These are phyloP conservation scores for Perkinsus marinus DNA, from an alignment of 169 alveolate species.

Conservation along the genomic window DNA sequence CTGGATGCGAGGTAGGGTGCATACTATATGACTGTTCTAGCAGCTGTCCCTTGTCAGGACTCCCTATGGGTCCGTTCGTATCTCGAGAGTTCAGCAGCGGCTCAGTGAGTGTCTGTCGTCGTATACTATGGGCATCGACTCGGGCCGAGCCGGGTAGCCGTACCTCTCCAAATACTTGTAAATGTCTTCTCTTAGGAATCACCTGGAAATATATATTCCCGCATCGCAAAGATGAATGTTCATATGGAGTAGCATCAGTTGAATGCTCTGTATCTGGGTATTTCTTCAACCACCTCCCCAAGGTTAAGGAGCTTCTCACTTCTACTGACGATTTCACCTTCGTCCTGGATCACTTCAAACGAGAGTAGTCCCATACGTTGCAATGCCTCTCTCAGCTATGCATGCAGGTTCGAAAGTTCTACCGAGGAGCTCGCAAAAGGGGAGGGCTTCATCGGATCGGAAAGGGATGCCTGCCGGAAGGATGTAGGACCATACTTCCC, in stretches of 20 bases:
- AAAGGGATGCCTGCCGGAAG: background rate
- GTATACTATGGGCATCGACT: conserved; percentile 15
- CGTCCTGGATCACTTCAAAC: background rate
- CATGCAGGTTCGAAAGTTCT: background rate
- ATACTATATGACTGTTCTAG: background rate
- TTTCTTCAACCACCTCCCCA: conserved; percentile 24
- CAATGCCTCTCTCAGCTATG: background rate
- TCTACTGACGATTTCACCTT: background rate
- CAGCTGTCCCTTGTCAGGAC: background rate
- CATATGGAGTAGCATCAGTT: conserved; percentile 19
- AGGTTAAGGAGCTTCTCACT: background rate
- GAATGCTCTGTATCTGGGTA: conserved; percentile 30
- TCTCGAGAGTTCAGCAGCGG: conserved; percentile 31
- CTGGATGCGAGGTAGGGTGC: conserved; percentile 9
- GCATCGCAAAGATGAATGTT: background rate
- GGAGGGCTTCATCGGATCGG: background rate
- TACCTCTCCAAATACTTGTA: background rate
- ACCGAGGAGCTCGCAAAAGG: background rate
- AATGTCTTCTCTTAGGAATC: background rate
- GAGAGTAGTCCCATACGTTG: background rate
- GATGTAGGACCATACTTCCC: background rate
- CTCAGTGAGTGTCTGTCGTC: conserved; percentile 13
- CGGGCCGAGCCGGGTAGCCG: conserved; percentile 9
- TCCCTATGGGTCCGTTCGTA: conserved; percentile 27
- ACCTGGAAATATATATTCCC: background rate